Base-by-base conservation (phyloP, 371 early-diverging fungal genomes). In the Mucor plumbeus region DNA sequence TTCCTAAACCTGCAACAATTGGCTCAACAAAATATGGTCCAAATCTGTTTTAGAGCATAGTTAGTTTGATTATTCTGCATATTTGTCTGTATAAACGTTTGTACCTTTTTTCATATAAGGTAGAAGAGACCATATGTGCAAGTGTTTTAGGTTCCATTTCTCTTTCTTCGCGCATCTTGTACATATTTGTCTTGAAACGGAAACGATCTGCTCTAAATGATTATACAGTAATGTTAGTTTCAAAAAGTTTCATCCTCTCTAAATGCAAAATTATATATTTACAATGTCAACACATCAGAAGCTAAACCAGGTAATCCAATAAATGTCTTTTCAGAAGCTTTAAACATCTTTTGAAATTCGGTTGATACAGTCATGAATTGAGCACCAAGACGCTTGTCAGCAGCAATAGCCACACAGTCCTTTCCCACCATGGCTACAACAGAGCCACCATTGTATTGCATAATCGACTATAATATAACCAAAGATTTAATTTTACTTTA, bases 341-440 rank as follows among this genome's bases (percentile, higher is more conserved):
- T 84, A 77, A 96, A 98, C 59, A 99, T 89, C 86, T 99, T 98
- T 80, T 92, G 89, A 75, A 99, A 98, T 65, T 97, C 91, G 55
- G 90, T 96, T 59, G 92, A 89, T 17, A 99, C 89, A 19, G 99
- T 99, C 87, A 98, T 88, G 69, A 92, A 90, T 72, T 97, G 96
- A 62, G 92, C 89, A 48, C 99, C 98, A 36, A 95, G 79, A 66
- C 95, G 90, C 73, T 91, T 94, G 85, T 99, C 99, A 36, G 95
- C 89, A 5, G 98, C 99, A 71, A 99, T 97, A 54, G 98, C 98
- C 7, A 99, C 98, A 77, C 97, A 97, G 80, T 93, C 88, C 81
- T 99, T 98, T 76, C 99, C 99, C 50, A 88, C 90, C 99, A 99
- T 99, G 72, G 99, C 99, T 72, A 99, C 93, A 63, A 99, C 85